Base-by-base conservation (phyloP, 164 flowering plant species). In the Akebia trifoliata region DNA sequence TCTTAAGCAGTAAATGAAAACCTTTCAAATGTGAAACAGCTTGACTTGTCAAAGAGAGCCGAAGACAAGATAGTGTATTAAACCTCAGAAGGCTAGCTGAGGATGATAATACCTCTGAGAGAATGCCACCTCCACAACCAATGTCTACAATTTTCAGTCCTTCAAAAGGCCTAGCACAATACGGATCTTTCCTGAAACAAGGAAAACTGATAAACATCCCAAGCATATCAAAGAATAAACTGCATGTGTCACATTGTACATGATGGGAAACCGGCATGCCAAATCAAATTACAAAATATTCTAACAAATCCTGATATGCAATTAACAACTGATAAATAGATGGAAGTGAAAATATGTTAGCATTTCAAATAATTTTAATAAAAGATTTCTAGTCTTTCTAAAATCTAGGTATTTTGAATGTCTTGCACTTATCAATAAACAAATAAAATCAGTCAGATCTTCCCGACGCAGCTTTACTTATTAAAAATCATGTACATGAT, bases 51-150 rank as follows among this genome's bases (percentile, higher is more conserved):
- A 22, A 34, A 42, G 8, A 32, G 10, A 31, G 20, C 35, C n/a
- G n/a, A 4, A 22, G 47, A 30, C 2, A 20, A 5, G 14, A 24
- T 45, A 29, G 30, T 6, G 39, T 22, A 34, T 14, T 39, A 42
- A 44, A 30, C 21, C 24, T 21, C 20, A 20, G 17, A 12, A 6
- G 15, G 26, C 18, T 28, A n/a, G 21, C 34, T 61, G 26, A 34
- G 18, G 17, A 57, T 8, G 34, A 57, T 17, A 45, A 50, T 76
- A 89, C 98, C 95, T 93, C 98, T 8, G 98, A 89, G 45, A 93
- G 78, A 60, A 93, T 82, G 56, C 98, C 98, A 63, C 98, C 96
- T 48, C 98, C 98, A 77, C 98, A 93, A 59, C 98, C 98, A 60
- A 93, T 88, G 75, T 93, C 98, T 26, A 76, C 65, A 64, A 93